Evolutionary conservation across 2,329 filamentous ascomycete genomes (phyloP).

Genomic region (Ilyonectria sp.): DNA sequence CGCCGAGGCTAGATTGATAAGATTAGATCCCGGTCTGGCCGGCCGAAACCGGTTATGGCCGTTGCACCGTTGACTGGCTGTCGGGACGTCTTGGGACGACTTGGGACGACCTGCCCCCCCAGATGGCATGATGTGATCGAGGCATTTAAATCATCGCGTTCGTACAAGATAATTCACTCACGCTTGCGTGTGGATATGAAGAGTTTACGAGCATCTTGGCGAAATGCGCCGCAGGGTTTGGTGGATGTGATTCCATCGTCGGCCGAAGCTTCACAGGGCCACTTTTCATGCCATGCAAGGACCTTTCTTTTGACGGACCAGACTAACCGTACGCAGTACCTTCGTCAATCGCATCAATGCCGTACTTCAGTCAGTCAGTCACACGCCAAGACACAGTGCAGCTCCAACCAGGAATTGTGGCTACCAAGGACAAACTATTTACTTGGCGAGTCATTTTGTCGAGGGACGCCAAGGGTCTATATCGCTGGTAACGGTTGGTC

Average conservation of each 20-base stretch:
- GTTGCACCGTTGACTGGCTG: constrained; percentile 22
- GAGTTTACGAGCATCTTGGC: background rate
- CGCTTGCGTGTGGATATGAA: background rate
- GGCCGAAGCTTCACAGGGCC: background rate
- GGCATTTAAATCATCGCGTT: background rate
- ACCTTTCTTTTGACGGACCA: background rate
- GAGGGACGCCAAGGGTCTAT: background rate
- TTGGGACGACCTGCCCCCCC: background rate
- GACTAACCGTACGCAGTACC: too few relatives aligned
- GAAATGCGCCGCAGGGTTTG: background rate
- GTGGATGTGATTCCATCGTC: background rate
- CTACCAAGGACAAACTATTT: background rate
- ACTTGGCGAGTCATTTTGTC: background rate
- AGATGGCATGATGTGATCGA: constrained; percentile 22
- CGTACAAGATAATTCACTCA: background rate
- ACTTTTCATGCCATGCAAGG: background rate
- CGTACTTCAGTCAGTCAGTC: background rate
- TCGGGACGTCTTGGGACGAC: background rate
- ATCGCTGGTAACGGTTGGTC: background rate
- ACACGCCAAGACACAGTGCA: background rate
- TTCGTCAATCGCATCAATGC: background rate
- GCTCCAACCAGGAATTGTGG: background rate
- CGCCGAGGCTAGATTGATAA: constrained; percentile 54
- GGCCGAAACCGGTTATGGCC: constrained; percentile 37
- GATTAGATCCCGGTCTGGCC: constrained; percentile 52